phyloP scores from a whole-genome alignment of 345 rosid species.

The Litchi chinensis region DNA sequence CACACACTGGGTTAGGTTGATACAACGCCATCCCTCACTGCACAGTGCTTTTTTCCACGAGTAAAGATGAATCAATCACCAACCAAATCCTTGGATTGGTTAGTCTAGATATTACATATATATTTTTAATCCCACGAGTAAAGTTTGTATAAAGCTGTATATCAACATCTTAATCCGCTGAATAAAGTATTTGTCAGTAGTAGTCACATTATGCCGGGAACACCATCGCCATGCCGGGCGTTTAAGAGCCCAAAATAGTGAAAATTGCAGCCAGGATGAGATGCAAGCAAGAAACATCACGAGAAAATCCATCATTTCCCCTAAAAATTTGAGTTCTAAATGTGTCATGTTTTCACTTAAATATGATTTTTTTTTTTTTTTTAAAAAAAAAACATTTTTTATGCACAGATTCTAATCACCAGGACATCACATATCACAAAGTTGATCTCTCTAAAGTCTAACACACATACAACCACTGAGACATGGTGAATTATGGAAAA shows the following conservation, averaged over 20 bases:
- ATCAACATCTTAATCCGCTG: conserved; percentile 3
- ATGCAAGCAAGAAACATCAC: conserved; percentile 8
- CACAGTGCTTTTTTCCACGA: neutral
- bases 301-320: conserved; percentile 10
- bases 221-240: neutral
- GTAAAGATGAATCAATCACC: neutral
- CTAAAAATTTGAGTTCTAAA: conserved; percentile 9
- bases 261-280: neutral
- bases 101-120: neutral
- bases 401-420: conserved; percentile 18
- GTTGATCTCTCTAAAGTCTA: conserved; percentile 22
- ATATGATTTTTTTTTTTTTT: neutral
- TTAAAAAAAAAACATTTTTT: neutral
- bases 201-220: neutral
- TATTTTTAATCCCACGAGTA: neutral
- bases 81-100: neutral
- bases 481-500: conserved; percentile 17
- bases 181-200: neutral
- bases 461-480: conserved; percentile 22
- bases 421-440: conserved; percentile 12
- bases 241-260: neutral
- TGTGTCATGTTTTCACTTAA: neutral
- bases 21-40: neutral
- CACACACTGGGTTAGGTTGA: neutral
- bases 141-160: conserved; percentile 6